These are phyloP conservation scores for Starmerella roubikii DNA, from an alignment of 805 yeast genomes.

Conservation along the genomic window DNA sequence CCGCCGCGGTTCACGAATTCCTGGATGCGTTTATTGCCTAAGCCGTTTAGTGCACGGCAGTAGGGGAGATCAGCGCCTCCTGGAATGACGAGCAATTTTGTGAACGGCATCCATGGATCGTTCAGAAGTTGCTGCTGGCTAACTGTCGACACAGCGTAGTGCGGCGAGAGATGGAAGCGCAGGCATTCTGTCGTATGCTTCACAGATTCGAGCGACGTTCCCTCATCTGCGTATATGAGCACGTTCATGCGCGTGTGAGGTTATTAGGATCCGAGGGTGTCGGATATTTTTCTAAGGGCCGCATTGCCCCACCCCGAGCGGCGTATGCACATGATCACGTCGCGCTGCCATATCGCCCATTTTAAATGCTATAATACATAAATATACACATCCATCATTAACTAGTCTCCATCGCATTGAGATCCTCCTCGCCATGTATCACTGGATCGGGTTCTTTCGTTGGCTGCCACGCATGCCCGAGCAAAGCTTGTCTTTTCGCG, in stretches of 20 bases:
- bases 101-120: constrained; percentile 82
- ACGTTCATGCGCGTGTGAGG: constrained; percentile 72
- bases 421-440: no score
- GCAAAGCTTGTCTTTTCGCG: no score
- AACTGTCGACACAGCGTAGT: constrained; percentile 72
- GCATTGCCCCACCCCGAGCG: no score
- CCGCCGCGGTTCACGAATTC: constrained; percentile 72
- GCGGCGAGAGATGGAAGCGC: constrained; percentile 62
- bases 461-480: no score
- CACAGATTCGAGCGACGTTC: constrained; percentile 77
- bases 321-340: no score
- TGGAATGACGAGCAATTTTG: constrained; percentile 72
- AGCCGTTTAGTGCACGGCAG: constrained; percentile 58
- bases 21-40: constrained; percentile 45
- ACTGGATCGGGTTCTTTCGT: no score
- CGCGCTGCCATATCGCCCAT: no score
- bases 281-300: no score
- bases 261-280: no score
- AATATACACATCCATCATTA: no score
- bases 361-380: no score
- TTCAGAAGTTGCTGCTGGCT: constrained; percentile 45
- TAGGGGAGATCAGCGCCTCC: constrained; percentile 96
- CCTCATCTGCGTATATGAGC: constrained; percentile 62
- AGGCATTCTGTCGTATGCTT: constrained; percentile 71
- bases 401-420: no score